Evolutionary conservation across 805 yeast genomes (phyloP).

Genomic region (Candida pseudoglaebosa): DNA sequence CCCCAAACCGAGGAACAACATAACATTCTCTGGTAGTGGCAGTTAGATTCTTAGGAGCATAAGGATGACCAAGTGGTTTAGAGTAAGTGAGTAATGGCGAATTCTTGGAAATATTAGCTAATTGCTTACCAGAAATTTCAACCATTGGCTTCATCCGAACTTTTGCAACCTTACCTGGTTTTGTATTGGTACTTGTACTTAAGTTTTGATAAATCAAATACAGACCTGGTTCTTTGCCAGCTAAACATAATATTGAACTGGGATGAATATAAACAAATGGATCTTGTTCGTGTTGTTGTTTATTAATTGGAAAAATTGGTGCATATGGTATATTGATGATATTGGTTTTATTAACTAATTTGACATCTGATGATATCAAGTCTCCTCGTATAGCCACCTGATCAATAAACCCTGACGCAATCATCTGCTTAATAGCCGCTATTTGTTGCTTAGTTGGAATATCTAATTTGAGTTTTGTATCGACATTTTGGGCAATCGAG

Average conservation of each 20-base stretch:
- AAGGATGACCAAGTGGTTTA: constrained; percentile 87
- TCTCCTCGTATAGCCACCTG: constrained; percentile 87
- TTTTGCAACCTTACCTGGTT: constrained; percentile 36
- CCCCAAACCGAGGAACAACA: constrained; percentile 89
- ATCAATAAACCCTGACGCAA: constrained; percentile 89
- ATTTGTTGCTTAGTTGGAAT: constrained; percentile 70
- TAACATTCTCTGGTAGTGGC: constrained; percentile 77
- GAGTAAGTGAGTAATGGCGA: constrained; percentile 78
- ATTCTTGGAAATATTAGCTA: constrained; percentile 71
- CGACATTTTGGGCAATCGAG: constrained; percentile 47
- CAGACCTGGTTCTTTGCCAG: constrained; percentile 74
- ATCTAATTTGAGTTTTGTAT: constrained; percentile 47
- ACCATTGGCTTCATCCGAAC: constrained; percentile 73
- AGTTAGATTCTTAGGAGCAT: constrained; percentile 68
- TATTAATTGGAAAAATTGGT: constrained; percentile 49
- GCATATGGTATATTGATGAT: constrained; percentile 63
- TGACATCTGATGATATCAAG: constrained; percentile 57
- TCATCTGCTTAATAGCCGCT: constrained; percentile 81
- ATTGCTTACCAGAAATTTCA: constrained; percentile 68
- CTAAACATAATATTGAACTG: constrained; percentile 53
- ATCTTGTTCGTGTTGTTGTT: constrained; percentile 38
- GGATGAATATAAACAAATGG: constrained; percentile 79
- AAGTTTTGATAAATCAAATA: constrained; percentile 71
- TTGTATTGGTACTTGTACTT: constrained; percentile 48
- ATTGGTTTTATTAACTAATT: constrained; percentile 52